Conservation (phyloP, 441 rosid genomes). For the Pelargonium australe region DNA sequence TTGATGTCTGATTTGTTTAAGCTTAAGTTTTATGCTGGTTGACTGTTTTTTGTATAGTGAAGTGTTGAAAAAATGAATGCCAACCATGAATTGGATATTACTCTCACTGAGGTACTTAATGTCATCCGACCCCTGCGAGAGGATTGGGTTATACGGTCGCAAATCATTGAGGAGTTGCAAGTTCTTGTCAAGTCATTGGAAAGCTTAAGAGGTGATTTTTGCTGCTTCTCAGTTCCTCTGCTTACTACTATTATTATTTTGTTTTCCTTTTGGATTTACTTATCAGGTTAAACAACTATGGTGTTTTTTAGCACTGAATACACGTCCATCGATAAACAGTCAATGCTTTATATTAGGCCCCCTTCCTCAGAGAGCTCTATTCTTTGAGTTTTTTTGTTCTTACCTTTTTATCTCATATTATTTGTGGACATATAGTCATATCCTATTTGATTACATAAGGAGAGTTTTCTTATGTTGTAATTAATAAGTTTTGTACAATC, state of each 20-base stretch:
- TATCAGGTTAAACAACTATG: background rate
- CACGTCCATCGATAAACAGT: background rate
- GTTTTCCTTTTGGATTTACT: background rate
- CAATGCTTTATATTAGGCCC: background rate
- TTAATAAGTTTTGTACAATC: background rate
- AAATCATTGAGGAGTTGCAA: slow-evolving; percentile 49
- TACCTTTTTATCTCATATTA: background rate
- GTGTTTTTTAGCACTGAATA: background rate
- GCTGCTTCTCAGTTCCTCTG: slow-evolving; percentile 14
- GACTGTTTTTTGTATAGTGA: slow-evolving; percentile 17
- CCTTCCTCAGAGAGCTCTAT: background rate
- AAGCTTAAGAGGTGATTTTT: slow-evolving; percentile 58
- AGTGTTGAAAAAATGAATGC: slow-evolving; percentile 39
- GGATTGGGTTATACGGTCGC: slow-evolving; percentile 43
- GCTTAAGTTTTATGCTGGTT: slow-evolving; percentile 17
- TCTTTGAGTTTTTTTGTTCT: too few relatives aligned
- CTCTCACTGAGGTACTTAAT: slow-evolving; percentile 51
- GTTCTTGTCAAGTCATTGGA: slow-evolving; percentile 47
- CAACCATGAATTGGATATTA: slow-evolving; percentile 35
- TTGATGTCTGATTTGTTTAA: slow-evolving; percentile 11
- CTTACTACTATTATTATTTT: background rate
- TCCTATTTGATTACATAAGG: background rate
- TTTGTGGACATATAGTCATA: background rate
- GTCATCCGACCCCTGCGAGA: slow-evolving; percentile 49
- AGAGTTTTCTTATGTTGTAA: background rate